phyloP scores from a whole-genome alignment of 768 basidiomycete species.

The Cyclocybe aegerita region DNA sequence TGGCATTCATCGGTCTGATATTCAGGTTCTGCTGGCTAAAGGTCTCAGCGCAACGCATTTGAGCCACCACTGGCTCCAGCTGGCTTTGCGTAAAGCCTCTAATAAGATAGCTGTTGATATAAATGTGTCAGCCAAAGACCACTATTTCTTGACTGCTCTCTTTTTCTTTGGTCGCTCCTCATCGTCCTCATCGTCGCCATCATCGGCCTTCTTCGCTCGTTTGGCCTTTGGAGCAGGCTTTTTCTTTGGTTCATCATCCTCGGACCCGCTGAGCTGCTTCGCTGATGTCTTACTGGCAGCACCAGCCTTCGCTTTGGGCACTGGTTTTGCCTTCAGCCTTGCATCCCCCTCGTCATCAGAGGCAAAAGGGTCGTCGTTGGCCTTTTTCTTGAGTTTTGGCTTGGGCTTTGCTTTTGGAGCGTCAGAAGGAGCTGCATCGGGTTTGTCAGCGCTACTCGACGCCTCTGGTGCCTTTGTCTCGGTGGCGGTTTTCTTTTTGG shows the following conservation, averaged over 20 bases:
- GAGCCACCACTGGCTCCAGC: no score
- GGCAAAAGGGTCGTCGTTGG: constrained; percentile 50
- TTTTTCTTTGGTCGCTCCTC: constrained; percentile 17
- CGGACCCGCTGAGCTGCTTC: constrained; percentile 26
- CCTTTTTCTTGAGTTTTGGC: constrained; percentile 42
- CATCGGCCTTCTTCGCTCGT: constrained; percentile 5
- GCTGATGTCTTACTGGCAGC: constrained; percentile 17
- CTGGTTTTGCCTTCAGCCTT: constrained; percentile 10
- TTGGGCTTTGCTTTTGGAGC: constrained; percentile 23
- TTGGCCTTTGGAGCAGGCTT: constrained; percentile 3
- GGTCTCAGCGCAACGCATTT: no score
- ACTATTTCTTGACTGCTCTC: constrained; percentile 5
- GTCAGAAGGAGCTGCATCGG: background rate
- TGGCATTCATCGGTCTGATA: no score
- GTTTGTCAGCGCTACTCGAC: constrained; percentile 3
- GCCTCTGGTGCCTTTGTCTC: background rate
- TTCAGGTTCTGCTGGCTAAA: no score
- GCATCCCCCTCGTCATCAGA: constrained; percentile 42
- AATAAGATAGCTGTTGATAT: background rate
- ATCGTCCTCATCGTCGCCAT: constrained; percentile 11
- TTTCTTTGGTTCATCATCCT: constrained; percentile 15
- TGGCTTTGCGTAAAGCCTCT: background rate
- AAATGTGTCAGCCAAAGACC: background rate
- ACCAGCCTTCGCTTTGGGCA: constrained; percentile 14
- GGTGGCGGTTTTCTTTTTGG: constrained; percentile 38